phyloP scores from a whole-genome alignment of 2,329 filamentous ascomycete genomes.

The Cordyceps farinosa region DNA sequence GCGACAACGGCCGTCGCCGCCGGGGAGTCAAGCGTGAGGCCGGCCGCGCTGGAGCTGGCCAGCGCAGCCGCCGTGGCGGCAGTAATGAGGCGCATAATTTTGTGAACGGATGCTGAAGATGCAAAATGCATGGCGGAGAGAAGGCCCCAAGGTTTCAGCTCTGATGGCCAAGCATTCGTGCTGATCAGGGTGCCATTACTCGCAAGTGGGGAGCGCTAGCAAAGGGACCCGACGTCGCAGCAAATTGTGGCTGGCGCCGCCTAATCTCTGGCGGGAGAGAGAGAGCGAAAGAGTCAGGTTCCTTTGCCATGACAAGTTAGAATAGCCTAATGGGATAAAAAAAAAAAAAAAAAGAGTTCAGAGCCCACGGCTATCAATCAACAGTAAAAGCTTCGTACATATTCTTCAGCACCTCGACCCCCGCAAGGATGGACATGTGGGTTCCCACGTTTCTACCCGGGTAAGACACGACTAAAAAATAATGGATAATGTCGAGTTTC shows the following conservation, averaged over 20 bases:
- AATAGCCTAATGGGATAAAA: too few species aligned
- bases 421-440: too few species aligned
- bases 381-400: neutral
- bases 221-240: neutral
- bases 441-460: too few species aligned
- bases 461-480: too few species aligned
- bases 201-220: conserved; percentile 14
- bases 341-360: too few species aligned
- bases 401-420: too few species aligned
- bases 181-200: neutral
- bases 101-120: neutral
- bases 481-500: too few species aligned
- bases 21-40: conserved; percentile 1
- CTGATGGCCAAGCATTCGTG: neutral
- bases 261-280: neutral
- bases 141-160: neutral
- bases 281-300: neutral
- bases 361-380: neutral
- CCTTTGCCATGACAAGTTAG: neutral
- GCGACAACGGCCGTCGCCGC: neutral
- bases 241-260: neutral
- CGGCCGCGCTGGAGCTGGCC: neutral
- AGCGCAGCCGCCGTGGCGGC: neutral
- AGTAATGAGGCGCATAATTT: neutral
- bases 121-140: neutral